Base-by-base conservation (phyloP, 345 rosid species). In the Salix purpurea region DNA sequence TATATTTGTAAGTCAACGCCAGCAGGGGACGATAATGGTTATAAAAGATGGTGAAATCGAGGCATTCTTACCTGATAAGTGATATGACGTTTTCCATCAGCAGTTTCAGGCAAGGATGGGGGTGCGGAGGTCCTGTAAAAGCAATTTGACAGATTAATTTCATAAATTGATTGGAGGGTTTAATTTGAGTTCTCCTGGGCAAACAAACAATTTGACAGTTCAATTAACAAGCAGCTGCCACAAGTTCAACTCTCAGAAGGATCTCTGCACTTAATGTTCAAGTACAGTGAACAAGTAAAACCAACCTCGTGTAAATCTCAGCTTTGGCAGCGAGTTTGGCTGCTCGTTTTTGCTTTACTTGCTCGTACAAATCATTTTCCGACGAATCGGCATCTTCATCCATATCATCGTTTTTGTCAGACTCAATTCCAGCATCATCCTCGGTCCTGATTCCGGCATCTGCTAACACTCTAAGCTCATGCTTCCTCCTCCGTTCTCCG, bases 401-500 rank as follows among this genome's bases (percentile, higher is more conserved):
- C 75, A 70, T 67, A 40, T 74, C 88, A 58, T 77, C 77, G 65
- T 74, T 82, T 7, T 65, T 83, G 61, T 85, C 80, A 73, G 82
- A 78, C 60, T 24, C 81, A 78, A 66, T 80, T 46, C 62, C 83
- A 79, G 54, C 86, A 69, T 87, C 95, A 82, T 87, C 92, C 75
- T 84, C 90, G 34, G 93, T 83, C 78, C 69, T 81, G 69, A 95
- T 80, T 81, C 96, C 95, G 82, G 97, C 97, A 74, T 86, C 87
- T 48, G 94, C 90, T 82, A 95, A 84, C 69, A 93, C 94, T 83
- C 88, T 85, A 36, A 93, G 88, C 83, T 95, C 99, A 78, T 87
- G 88, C 77, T 90, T 91, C 85, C 94, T 89, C 81, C 97, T 90
- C 80, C 97, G 88, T 84, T 93, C 97, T 77, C 99, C 99, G 76